Evolutionary conservation across 2,329 filamentous ascomycete species (phyloP).

Genomic region (Verticillium alfalfae): DNA sequence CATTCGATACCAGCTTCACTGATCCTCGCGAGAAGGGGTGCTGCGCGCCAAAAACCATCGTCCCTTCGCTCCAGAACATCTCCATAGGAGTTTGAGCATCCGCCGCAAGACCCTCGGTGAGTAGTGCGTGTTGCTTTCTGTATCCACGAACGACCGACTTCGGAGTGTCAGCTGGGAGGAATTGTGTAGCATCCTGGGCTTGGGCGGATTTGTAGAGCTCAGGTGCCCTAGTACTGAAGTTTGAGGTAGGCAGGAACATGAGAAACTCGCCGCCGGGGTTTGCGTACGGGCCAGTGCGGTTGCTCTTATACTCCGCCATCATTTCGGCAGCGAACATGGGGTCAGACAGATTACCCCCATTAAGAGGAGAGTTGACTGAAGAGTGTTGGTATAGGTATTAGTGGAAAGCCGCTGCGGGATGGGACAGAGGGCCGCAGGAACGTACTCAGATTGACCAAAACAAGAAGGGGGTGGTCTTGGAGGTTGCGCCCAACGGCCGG

Average conservation of each 20-base stretch:
- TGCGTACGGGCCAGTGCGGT: constrained; percentile 22
- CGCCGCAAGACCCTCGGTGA: constrained; percentile 21
- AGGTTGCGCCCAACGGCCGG: constrained; percentile 46
- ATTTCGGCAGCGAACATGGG: constrained; percentile 24
- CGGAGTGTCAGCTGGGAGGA: constrained; percentile 25
- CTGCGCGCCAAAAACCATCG: constrained; percentile 23
- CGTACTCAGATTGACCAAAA: background rate
- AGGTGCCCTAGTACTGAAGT: constrained; percentile 17
- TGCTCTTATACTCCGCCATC: constrained; percentile 20
- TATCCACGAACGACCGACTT: constrained; percentile 30
- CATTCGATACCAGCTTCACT: constrained; percentile 26
- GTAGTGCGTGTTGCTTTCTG: constrained; percentile 23
- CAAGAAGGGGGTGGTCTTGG: constrained; percentile 28
- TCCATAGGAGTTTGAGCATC: constrained; percentile 17
- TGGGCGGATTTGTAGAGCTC: constrained; percentile 20
- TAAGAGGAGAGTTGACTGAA: background rate
- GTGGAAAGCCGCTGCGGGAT: too few relatives aligned
- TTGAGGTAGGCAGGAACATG: constrained; percentile 14
- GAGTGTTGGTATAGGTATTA: background rate
- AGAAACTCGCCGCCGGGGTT: constrained; percentile 15
- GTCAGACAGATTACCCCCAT: constrained; percentile 19
- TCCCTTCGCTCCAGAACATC: constrained; percentile 24
- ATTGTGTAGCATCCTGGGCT: constrained; percentile 23
- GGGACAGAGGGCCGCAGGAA: background rate
- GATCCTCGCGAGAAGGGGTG: constrained; percentile 33